Evolutionary conservation across 1,284 basidiomycete genomes (phyloP).

Genomic region (Marasmius oreades): DNA sequence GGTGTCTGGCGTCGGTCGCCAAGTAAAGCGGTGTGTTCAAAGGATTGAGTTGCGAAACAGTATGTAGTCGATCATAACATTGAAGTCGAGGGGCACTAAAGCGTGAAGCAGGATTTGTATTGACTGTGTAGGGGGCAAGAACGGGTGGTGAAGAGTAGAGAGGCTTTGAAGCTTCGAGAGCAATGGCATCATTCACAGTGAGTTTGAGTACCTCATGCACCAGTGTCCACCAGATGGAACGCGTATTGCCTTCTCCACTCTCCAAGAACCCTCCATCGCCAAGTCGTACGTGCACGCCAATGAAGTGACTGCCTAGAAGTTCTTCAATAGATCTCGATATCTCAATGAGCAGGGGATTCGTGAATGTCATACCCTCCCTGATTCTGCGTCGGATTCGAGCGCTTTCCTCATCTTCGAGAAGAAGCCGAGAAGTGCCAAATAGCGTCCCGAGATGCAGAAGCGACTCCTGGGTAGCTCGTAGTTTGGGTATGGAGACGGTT

Average conservation of each 20-base stretch:
- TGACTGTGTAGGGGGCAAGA: background rate
- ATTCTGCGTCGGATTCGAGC: constrained; percentile 39
- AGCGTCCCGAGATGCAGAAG: constrained; percentile 64
- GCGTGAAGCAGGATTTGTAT: constrained; percentile 1
- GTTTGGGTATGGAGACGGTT: constrained; percentile 39
- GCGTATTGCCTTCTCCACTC: constrained; percentile 37
- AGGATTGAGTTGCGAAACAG: constrained; percentile 25
- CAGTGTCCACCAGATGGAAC: constrained; percentile 54
- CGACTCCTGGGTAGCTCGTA: constrained; percentile 35
- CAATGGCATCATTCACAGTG: constrained; percentile 32
- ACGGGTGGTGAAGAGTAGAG: background rate
- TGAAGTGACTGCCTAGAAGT: constrained; percentile 48
- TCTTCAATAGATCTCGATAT: constrained; percentile 38
- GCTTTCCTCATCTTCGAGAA: constrained; percentile 39
- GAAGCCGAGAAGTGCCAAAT: constrained; percentile 65
- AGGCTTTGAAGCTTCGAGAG: constrained; percentile 31
- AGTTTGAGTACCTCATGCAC: constrained; percentile 41
- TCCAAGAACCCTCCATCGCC: constrained; percentile 60
- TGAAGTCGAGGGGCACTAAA: constrained; percentile 1
- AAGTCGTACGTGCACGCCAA: constrained; percentile 64
- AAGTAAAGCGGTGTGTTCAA: constrained; percentile 68
- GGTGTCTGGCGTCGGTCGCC: constrained; percentile 60
- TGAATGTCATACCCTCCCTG: constrained; percentile 50
- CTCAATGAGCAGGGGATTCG: constrained; percentile 41
- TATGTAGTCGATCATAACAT: constrained; percentile 19